Evolutionary conservation across 1,284 basidiomycete species (phyloP), one percentile per base, ranked within the genome.

Genomic region (Ustilago hordei): DNA sequence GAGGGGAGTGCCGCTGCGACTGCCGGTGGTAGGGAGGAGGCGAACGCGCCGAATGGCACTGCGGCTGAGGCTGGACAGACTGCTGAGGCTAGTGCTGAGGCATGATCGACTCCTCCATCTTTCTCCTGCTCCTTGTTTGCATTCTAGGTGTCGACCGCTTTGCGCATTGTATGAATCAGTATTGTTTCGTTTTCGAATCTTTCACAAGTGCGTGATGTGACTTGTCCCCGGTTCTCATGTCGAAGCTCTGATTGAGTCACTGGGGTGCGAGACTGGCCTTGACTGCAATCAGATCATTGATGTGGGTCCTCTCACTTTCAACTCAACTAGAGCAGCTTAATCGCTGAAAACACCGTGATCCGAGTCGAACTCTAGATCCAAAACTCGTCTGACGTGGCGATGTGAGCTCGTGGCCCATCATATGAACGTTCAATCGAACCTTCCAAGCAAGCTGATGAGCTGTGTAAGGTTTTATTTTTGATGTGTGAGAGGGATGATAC

Each of bases 41-140:
- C 55, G 43, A 64, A 48, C 39, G 65, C 63, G 34, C 60, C 64
- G 6, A 73, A 68, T 17, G 70, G 65, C 19, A 32, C 58, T 15
- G 52, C 41, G 31, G 58, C 48, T 41, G 55, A 60, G 48, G 50
- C 43, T 8, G 50, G 50, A 28, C 58, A 43, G 11, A 56, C 60
- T 36, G 35, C 62, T 38, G 65, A 73, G 61, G 7, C 58, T 6
- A 12, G n/a, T 28, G 57, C 38, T 19, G 61, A 73, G 58, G 55
- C 61, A 3, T 68, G 12, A 56, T 34, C 8, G 6, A 12, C 19
- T 28, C 38, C n/a, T 54, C 45, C 56, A 28, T 32, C n/a, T 19
- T 11, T 4, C 41, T 23, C 35, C 36, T 57, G 38, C 41, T 52
- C 23, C 13, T 31, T 34, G 56, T 45, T 56, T 60, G 62, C 60